Base-by-base conservation (phyloP, 2,329 filamentous ascomycete genomes). In the Raffaelea albimanens region DNA sequence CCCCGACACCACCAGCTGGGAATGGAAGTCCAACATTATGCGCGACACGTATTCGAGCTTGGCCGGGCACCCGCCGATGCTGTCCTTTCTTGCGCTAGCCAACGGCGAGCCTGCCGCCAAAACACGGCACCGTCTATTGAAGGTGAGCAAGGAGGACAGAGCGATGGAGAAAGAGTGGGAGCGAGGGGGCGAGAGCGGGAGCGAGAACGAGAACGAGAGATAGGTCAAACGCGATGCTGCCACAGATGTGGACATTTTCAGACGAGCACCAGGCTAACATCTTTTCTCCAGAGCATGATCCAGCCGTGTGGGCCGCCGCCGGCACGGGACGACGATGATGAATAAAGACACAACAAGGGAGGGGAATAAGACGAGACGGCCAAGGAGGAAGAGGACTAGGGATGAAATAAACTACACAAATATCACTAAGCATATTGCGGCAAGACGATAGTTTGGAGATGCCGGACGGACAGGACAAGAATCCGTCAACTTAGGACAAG, bases 1-100 rank as follows among this genome's bases (percentile, higher is more conserved):
- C 66, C 87, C 91, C 40, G 93, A 98, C 70, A 97, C 91, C 14
- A 95, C 89, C 22, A 94, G 88, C 66, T 93, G 93, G 82, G 93
- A 98, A 69, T 98, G 90, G 89, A 85, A 85, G 44, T 90, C 86
- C 51, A 98, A 97, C 70, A 91, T 97, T 62, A 80, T 89, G 62
- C 89, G 93, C 63, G 93, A 98, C 71, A 94, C 85, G 20, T 90
- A 91, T 63, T 80, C 89, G 19, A 89, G 83, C 53, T 90, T 95
- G 59, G 78, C 93, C 54, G 93, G 93, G 19, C 93, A 98, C 63
- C 86, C 89, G 16, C 85, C 89, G 8, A 74, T 96, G 51, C 74
- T 97, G 16, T 81, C 86, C 36, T 96, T 95, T 65, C 89, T 96
- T 73, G 78, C 86, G 18, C 81, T 97, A 44, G 91, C 90, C 0